Base-by-base conservation (phyloP, 1,284 basidiomycete genomes). In the Cutaneotrichosporon cutaneum region DNA sequence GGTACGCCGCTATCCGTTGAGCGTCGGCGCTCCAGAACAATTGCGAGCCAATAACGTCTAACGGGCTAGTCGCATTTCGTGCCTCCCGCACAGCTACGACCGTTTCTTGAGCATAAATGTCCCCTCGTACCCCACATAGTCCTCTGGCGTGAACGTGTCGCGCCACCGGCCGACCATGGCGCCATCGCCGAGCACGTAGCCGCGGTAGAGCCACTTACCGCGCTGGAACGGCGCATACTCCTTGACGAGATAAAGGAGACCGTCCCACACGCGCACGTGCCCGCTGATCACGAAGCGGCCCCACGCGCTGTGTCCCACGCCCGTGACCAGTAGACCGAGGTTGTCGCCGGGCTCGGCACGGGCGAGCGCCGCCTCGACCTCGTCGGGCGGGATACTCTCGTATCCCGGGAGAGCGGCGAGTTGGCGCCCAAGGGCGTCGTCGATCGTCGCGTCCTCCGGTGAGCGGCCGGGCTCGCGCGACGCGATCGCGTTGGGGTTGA, bases 251-350 rank as follows among this genome's bases (percentile, higher is more conserved):
- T 76, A 79, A 36, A 81, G 72, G 77, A 83, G 78, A 4, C 83
- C 83, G 65, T 84, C 83, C 83, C 83, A 84, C 13, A 73, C 68
- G 24, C 83, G 69, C 0, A 84, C 80, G 35, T 81, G 70, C 4
- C 83, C 83, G 26, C 77, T 75, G 11, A 84, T 71, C 22, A 81
- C 73, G 66, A 83, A 83, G 30, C 78, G 71, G 7, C 83, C 83
- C 82, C 82, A 84, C 2, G 82, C 82, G 11, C 77, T 80, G 69
- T 84, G 83, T 0, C 83, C 83, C 14, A 78, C 80, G 1, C 82
- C 82, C 0, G 78, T 80, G 16, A 83, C 68, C 8, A 82, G 63
- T 59, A 82, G 71, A 18, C 74, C 76, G 10, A 68, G 65, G 26
- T 72, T 70, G 26, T 58, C 56, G 16, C 35, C 47, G 2, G 32